These are phyloP conservation scores for Zygoascus flipseniorum DNA, from an alignment of 805 yeast species.

Conservation along the genomic window DNA sequence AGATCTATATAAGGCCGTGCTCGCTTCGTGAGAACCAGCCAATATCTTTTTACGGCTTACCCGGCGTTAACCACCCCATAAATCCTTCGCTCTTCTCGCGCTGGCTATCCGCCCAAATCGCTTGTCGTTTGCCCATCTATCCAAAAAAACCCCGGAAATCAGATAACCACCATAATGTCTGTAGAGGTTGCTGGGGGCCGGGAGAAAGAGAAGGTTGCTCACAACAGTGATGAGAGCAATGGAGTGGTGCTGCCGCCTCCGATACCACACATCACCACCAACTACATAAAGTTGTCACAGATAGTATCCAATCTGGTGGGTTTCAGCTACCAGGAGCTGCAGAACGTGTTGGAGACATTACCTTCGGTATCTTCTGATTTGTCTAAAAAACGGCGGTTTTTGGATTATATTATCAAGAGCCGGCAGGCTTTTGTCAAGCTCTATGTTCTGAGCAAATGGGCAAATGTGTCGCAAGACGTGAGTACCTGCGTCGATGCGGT, in stretches of 20 bases:
- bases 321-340: conserved; percentile 55
- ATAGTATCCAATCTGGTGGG: conserved; percentile 52
- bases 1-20: too few relatives aligned
- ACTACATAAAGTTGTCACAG: conserved; percentile 56
- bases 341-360: conserved; percentile 51
- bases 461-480: conserved; percentile 61
- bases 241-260: conserved; percentile 9
- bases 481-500: conserved; percentile 74
- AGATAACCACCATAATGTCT: not conserved
- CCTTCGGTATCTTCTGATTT: conserved; percentile 49
- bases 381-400: conserved; percentile 56
- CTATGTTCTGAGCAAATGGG: conserved; percentile 87
- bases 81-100: too few relatives aligned
- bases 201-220: not conserved
- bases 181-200: not conserved
- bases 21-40: too few relatives aligned
- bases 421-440: conserved; percentile 79
- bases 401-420: conserved; percentile 59
- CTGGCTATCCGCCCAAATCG: too few relatives aligned
- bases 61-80: too few relatives aligned
- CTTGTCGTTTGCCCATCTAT: not conserved
- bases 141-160: not conserved
- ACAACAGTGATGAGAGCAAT: not conserved
- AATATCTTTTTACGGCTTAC: too few relatives aligned
- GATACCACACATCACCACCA: conserved; percentile 66